Conservation (phyloP, 176 grass and related monocot genomes). For the Eleusine indica region DNA sequence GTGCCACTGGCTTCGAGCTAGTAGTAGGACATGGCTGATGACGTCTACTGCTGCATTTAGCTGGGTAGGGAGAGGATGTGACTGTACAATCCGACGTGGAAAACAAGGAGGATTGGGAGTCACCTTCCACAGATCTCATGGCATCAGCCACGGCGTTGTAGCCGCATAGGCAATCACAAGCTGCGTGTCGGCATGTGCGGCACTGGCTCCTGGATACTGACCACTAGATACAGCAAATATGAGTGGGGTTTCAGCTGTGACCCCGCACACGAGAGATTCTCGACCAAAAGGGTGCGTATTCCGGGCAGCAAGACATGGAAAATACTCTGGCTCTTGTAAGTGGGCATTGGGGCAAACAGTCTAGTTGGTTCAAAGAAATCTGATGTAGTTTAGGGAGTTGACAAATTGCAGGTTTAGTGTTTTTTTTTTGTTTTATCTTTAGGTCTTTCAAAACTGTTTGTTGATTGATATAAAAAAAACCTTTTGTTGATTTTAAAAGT, state of each 20-base stretch:
- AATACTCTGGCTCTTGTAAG: too few species aligned
- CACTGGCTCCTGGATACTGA: not conserved
- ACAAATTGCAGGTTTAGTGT: too few species aligned
- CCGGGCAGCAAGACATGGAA: too few species aligned
- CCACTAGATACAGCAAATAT: not conserved
- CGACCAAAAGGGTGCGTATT: not conserved
- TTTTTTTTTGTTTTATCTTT: too few species aligned
- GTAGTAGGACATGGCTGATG: not conserved
- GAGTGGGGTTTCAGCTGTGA: slow-evolving; percentile 6
- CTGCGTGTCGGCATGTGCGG: not conserved
- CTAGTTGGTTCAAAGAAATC: too few species aligned
- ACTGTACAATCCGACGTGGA: slow-evolving; percentile 32
- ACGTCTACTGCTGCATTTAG: slow-evolving; percentile 1
- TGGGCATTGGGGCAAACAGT: too few species aligned
- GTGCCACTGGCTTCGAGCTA: not conserved
- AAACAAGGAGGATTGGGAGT: slow-evolving; percentile 29
- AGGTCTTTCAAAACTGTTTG: too few species aligned
- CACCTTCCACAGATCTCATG: slow-evolving; percentile 23
- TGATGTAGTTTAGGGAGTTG: too few species aligned
- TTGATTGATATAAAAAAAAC: too few species aligned
- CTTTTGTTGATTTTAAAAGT: too few species aligned
- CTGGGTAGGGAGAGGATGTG: slow-evolving; percentile 31
- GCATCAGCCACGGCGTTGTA: not conserved
- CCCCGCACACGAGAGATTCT: not conserved
- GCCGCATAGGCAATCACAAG: not conserved